These are phyloP conservation scores for Erodium trifolium DNA, from an alignment of 441 rosid genomes.

Conservation along the genomic window DNA sequence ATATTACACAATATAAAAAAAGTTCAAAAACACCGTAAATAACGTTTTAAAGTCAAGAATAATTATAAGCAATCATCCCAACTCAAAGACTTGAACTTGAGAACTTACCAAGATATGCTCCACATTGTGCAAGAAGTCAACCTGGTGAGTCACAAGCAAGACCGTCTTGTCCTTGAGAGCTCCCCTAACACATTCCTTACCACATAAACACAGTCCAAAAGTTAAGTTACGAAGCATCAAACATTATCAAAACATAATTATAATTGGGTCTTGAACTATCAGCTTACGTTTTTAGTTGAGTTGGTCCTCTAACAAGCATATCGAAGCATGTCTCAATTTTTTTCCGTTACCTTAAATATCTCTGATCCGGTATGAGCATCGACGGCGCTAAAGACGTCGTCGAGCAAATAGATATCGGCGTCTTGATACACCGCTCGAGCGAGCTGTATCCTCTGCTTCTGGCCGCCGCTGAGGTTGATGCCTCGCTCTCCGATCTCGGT, in stretches of 20 bases:
- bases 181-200: conserved; percentile 69
- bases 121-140: conserved; percentile 76
- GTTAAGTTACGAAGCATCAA: not conserved
- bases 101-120: conserved; percentile 56
- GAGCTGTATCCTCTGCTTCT: conserved; percentile 85
- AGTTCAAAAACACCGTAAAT: no score
- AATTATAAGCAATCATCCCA: no score
- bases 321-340: not conserved
- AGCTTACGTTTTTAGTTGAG: no score
- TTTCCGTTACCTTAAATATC: conserved; percentile 48
- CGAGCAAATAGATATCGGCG: conserved; percentile 73
- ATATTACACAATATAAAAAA: no score
- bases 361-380: conserved; percentile 76
- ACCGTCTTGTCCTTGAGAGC: conserved; percentile 59
- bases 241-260: no score
- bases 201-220: not conserved
- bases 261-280: no score
- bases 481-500: conserved; percentile 96
- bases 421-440: conserved; percentile 79
- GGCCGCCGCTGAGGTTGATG: conserved; percentile 90
- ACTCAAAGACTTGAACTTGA: not conserved
- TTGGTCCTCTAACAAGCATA: no score
- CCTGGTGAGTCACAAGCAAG: conserved; percentile 84
- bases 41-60: no score
- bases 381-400: conserved; percentile 78